Conservation (phyloP, 2,329 filamentous ascomycete genomes). For the Trichoderma citrinoviride region DNA sequence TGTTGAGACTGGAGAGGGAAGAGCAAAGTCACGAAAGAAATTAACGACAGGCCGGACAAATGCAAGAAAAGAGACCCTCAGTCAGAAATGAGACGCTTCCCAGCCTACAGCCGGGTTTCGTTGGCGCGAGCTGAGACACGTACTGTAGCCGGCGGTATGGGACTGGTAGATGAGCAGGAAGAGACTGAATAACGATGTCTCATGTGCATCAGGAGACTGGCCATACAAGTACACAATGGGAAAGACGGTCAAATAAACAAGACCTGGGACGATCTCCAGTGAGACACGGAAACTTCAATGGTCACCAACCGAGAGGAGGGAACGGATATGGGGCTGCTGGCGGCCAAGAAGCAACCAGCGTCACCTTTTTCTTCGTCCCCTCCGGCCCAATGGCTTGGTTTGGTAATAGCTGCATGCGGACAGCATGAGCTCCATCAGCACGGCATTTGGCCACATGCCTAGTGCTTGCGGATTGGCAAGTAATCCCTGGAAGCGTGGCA, state of each 20-base stretch:
- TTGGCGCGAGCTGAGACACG: slow-evolving; percentile 20
- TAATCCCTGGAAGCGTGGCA: background rate
- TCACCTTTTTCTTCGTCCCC: background rate
- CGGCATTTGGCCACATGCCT: slow-evolving; percentile 12
- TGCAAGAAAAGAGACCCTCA: background rate
- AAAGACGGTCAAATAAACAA: slow-evolving; percentile 6
- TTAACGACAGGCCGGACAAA: background rate
- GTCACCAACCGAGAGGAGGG: background rate
- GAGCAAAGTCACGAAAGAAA: slow-evolving; percentile 15
- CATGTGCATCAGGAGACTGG: slow-evolving; percentile 4
- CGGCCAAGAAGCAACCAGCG: slow-evolving; percentile 1
- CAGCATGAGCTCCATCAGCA: slow-evolving; percentile 4
- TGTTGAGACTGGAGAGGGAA: background rate
- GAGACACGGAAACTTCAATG: slow-evolving; percentile 1
- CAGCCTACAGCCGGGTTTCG: background rate
- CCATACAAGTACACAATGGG: slow-evolving; percentile 6
- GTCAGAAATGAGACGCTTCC: background rate
- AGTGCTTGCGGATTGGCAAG: slow-evolving; percentile 10
- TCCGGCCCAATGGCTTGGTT: slow-evolving; percentile 8
- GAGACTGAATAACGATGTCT: slow-evolving; percentile 3
- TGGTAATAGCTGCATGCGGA: slow-evolving; percentile 15
- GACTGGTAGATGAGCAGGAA: slow-evolving; percentile 9
- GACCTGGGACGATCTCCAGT: background rate
- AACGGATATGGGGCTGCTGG: background rate
- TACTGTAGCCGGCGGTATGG: background rate